phyloP scores from a whole-genome alignment of 2,329 filamentous ascomycete genomes.

The Colletotrichum camelliae region DNA sequence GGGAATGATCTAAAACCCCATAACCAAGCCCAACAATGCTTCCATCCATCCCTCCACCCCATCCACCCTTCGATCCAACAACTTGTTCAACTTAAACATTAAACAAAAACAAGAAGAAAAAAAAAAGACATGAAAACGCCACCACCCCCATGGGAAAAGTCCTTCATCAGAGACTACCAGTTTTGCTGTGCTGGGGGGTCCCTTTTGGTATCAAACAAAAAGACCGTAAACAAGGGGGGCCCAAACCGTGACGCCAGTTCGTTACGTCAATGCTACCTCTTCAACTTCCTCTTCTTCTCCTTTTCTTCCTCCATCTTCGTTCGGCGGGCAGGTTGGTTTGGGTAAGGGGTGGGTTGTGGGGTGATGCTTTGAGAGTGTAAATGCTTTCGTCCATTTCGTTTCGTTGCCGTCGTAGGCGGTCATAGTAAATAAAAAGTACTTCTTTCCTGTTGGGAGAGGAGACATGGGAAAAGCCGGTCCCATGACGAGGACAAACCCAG shows the following conservation, averaged over 20 bases:
- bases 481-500: background rate
- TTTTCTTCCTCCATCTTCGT: background rate
- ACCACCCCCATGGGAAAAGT: background rate
- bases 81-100: background rate
- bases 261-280: slow-evolving; percentile 16
- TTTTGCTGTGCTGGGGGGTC: background rate
- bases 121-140: background rate
- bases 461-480: background rate
- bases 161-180: background rate
- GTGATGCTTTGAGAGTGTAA: background rate
- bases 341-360: background rate
- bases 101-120: background rate
- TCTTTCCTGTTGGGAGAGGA: background rate
- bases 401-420: slow-evolving; percentile 6
- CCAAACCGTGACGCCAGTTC: slow-evolving; percentile 19
- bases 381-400: slow-evolving; percentile 20
- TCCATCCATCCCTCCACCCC: background rate
- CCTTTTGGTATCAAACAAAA: slow-evolving; percentile 1
- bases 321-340: background rate
- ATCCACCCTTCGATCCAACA: background rate
- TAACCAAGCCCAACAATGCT: background rate
- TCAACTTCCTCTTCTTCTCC: background rate
- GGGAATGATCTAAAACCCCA: background rate
- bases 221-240: slow-evolving; percentile 3
- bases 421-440: background rate